Evolutionary conservation across 129 eudicot genomes (phyloP), one percentile per base, ranked within the genome.

Genomic region (Rutidosis leptorrhynchoides): DNA sequence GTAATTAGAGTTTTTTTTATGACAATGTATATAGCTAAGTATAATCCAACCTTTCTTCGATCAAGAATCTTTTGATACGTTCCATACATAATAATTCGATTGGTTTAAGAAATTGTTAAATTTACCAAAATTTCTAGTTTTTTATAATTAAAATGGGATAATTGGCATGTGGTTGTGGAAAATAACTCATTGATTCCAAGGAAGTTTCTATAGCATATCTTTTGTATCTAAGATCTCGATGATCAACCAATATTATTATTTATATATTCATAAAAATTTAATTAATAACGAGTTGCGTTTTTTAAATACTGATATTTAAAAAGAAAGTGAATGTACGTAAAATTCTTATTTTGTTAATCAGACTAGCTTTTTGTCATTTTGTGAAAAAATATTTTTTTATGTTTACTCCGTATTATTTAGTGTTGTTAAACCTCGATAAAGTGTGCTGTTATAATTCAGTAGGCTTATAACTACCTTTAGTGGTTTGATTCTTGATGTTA

Each of bases 141-240:
- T 67, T 9, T n/a, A 58, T 58, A 75, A 43, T 33, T n/a, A 58
- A 67, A 75, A 43, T 33, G 32, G 17, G 35, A 43, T 29, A 48
- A 17, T 65, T 66, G 73, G 46, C 79, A 67, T 59, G 79, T 60
- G 74, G 62, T 67, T 74, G 69, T 67, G 60, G 68, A 68, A 59
- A 35, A 12, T 4, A 75, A 49, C 57, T 75, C 35, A 35, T 12
- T 40, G 10, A 35, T 46, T 74, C 73, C 74, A 46, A 67, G 73
- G 73, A 75, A 58, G 64, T 48, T 75, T 59, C 74, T 37, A 67
- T 35, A 16, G 69, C 74, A 74, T 45, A 9, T 11, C 2, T 33
- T 33, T 48, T 45, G 8, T n/a, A 16, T 48, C 22, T 48, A n/a
- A 48, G 23, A 6, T n/a, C 9, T 48, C 0, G 22, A 48, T 48